Evolutionary conservation across 169 alveolate species (phyloP), one percentile per base, ranked within the genome.

Genomic region (Theileria equi): DNA sequence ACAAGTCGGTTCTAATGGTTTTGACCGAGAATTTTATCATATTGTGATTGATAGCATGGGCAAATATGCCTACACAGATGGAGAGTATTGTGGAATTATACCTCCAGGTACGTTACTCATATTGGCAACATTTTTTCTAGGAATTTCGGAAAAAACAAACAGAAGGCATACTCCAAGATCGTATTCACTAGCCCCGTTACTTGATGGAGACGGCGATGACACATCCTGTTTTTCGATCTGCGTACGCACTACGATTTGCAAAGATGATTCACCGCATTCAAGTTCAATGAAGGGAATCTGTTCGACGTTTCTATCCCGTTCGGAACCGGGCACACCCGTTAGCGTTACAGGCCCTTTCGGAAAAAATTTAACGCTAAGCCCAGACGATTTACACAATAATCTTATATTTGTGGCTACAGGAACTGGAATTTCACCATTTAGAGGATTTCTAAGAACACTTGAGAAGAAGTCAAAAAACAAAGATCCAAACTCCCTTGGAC

Each of bases 331-430:
- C 31, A 55, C 71, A 7, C 38, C 5, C 4, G 50, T 76, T 19
- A 29, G 49, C 38, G 7, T 76, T 1, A 65, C 85, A 0, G 85
- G 85, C 28, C 57, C 48, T 1, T 38, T 32, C 63, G 67, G 57
- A 17, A 57, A 57, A 6, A 40, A 57, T n/a, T 23, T 57, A 5
- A 23, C 54, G 25, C 31, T 72, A 31, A 1, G 64, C 5, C 47
- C 76, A 0, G 85, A 41, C 1, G 79, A 65, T 23, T 19, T 41
- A 2, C 59, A 67, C 6, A 59, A 17, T 43, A 81, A 85, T n/a
- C 57, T 85, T 43, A 40, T 85, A 35, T 71, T 85, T 7, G 52
- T 85, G 16, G 92, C 86, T 11, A 80, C 92, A 7, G 92, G 92
- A 6, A 85, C 89, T 29, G 92, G 92, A 0, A 81, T 85, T 10